Conservation (phyloP, 805 yeast genomes). For the Torulaspora franciscae region DNA sequence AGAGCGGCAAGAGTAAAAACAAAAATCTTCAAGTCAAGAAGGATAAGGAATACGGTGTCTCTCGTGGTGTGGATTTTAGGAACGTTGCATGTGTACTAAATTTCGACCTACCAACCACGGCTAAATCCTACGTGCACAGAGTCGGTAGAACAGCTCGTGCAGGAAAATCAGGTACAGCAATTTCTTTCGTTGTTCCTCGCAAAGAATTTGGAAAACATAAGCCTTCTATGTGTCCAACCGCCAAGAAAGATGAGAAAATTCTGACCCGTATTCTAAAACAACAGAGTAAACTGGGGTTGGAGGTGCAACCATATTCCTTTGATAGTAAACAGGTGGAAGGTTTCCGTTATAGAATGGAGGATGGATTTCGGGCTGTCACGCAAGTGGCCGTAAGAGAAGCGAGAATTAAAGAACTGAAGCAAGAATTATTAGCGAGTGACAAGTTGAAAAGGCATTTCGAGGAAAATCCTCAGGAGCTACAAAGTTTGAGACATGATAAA, state of each 20-base stretch:
- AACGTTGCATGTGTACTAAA: constrained; percentile 95
- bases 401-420: constrained; percentile 78
- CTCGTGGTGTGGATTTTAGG: constrained; percentile 94
- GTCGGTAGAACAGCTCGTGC: constrained; percentile 98
- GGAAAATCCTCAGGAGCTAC: constrained; percentile 93
- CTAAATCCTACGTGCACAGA: constrained; percentile 87
- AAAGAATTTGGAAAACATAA: constrained; percentile 88
- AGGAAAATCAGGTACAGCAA: constrained; percentile 89
- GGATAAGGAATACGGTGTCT: constrained; percentile 84
- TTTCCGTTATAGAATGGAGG: constrained; percentile 94
- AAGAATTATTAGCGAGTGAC: constrained; percentile 82
- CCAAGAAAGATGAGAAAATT: constrained; percentile 83
- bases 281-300: constrained; percentile 68
- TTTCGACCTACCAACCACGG: constrained; percentile 86
- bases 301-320: constrained; percentile 80
- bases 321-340: constrained; percentile 91
- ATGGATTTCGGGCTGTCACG: constrained; percentile 94
- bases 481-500: constrained; percentile 84
- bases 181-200: constrained; percentile 82
- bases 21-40: constrained; percentile 35
- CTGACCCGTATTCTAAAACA: constrained; percentile 69
- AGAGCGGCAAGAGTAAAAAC: constrained; percentile 25
- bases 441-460: constrained; percentile 91
- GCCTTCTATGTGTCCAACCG: constrained; percentile 62
- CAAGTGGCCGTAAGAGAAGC: constrained; percentile 88